Evolutionary conservation across 2,329 filamentous ascomycete species (phyloP).

Genomic region (Fusarium nanum): DNA sequence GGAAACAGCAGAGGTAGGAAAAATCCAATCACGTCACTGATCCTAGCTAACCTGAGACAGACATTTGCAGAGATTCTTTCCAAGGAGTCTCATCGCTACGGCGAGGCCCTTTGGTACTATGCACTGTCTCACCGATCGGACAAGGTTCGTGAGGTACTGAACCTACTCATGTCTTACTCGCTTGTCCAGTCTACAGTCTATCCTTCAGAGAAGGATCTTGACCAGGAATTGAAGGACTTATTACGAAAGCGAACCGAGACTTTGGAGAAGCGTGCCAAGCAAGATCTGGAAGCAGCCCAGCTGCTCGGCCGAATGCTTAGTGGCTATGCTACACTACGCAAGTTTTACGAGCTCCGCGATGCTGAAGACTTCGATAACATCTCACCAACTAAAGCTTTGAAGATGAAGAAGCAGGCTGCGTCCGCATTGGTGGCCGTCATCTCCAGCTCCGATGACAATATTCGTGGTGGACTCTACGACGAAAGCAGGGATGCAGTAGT

Average conservation of each 20-base stretch:
- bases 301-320: slow-evolving; percentile 87
- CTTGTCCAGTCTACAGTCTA: slow-evolving; percentile 86
- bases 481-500: slow-evolving; percentile 83
- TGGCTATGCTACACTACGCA: slow-evolving; percentile 90
- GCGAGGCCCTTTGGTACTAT: slow-evolving; percentile 90
- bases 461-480: slow-evolving; percentile 90
- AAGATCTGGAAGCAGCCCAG: slow-evolving; percentile 84
- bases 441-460: slow-evolving; percentile 86
- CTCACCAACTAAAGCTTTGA: slow-evolving; percentile 59
- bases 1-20: slow-evolving; percentile 81
- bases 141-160: slow-evolving; percentile 87
- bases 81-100: slow-evolving; percentile 79
- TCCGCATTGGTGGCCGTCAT: slow-evolving; percentile 84
- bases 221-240: slow-evolving; percentile 76
- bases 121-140: slow-evolving; percentile 81
- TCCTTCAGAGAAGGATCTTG: slow-evolving; percentile 77
- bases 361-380: slow-evolving; percentile 45
- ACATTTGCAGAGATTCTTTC: slow-evolving; percentile 84
- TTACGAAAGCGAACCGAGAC: slow-evolving; percentile 78
- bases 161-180: slow-evolving; percentile 87
- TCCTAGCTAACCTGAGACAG: slow-evolving; percentile 59
- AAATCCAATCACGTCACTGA: background rate
- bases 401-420: slow-evolving; percentile 75
- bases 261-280: slow-evolving; percentile 76
- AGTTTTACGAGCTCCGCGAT: slow-evolving; percentile 91